phyloP scores from a whole-genome alignment of 352 stramenopile genomes.

The Phytopythium sindhum region DNA sequence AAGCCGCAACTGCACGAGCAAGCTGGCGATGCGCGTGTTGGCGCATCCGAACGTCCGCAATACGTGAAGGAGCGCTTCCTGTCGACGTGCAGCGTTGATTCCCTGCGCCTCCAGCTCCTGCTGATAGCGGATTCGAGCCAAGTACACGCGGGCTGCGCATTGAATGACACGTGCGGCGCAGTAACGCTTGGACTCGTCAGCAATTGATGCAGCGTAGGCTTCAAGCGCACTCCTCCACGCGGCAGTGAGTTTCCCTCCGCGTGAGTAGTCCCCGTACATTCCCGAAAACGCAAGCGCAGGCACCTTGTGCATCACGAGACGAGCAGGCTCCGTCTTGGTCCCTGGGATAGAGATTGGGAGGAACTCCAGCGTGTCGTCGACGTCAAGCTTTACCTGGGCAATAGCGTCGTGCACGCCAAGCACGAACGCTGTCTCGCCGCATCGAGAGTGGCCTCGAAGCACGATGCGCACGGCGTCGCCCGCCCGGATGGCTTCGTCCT shows the following conservation, averaged over 20 bases:
- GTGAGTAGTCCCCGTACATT: conserved; percentile 27
- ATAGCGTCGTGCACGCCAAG: conserved; percentile 57
- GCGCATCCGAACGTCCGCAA: conserved; percentile 52
- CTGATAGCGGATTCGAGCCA: conserved; percentile 59
- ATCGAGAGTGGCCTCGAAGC: conserved; percentile 68
- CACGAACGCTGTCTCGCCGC: conserved; percentile 74
- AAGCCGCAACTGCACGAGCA: conserved; percentile 72
- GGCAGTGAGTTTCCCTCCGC: conserved; percentile 31
- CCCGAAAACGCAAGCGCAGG: conserved; percentile 62
- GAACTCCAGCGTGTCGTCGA: conserved; percentile 80
- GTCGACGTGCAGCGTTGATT: conserved; percentile 52
- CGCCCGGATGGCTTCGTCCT: conserved; percentile 30
- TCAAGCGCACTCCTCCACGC: conserved; percentile 55
- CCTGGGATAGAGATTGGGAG: conserved; percentile 58
- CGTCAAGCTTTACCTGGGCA: conserved; percentile 76
- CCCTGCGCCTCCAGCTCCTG: conserved; percentile 65
- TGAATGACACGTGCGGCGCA: conserved; percentile 72
- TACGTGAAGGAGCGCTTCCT: conserved; percentile 46
- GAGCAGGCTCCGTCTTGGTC: conserved; percentile 51
- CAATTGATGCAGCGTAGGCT: conserved; percentile 59
- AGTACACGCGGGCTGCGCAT: conserved; percentile 64
- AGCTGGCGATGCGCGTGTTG: conserved; percentile 62
- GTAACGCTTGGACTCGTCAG: conserved; percentile 60
- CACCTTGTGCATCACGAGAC: conserved; percentile 54
- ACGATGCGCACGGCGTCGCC: conserved; percentile 72